Evolutionary conservation across 2,329 filamentous ascomycete genomes (phyloP), one percentile per base, ranked within the genome.

Genomic region (Lizonia empirigonia): DNA sequence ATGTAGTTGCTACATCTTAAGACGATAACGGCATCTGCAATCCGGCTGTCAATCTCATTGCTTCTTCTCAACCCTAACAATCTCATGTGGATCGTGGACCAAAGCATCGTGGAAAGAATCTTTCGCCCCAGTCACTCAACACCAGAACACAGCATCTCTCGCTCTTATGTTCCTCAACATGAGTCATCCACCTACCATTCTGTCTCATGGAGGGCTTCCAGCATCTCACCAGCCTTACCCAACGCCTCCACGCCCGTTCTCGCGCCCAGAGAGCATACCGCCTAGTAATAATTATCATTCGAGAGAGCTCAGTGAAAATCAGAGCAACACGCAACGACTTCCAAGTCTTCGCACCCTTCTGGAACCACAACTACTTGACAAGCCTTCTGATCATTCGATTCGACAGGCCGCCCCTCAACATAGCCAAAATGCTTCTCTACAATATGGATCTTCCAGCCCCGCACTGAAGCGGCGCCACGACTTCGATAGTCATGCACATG

Each of bases 161-260:
- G 50, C 58, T 65, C 61, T 59, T 55, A 72, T 70, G 67, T 63
- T 72, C 66, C 89, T 89, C 41, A 80, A 88, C 32, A 91, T 96
- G 61, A 90, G 95, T 65, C 91, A 90, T 18, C 88, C 95, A 70
- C 81, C 81, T 2, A 91, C 95, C 47, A 96, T 96, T 69, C 90
- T 91, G 1, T 89, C 90, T 65, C 96, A 91, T 89, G 63, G 64
- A 56, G 67, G 64, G 23, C 67, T 47, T 59, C 60, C 64, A 29
- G 50, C 61, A 9, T 64, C 64, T 34, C 67, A 69, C 59, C 60
- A 48, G 51, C 55, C 64, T 24, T 71, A 70, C 50, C 59, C 66
- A 51, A 55, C 58, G 49, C 51, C 63, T 39, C 60, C 53, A 57
- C 63, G 59, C 45, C 59, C 62, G 45, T 54, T 61, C 7, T 67